A percentile compares a stretch with the other conserved stretches of the same genome.
phyloP scores from a whole-genome alignment of 768 basidiomycete genomes.

The Naematelia encephala region DNA sequence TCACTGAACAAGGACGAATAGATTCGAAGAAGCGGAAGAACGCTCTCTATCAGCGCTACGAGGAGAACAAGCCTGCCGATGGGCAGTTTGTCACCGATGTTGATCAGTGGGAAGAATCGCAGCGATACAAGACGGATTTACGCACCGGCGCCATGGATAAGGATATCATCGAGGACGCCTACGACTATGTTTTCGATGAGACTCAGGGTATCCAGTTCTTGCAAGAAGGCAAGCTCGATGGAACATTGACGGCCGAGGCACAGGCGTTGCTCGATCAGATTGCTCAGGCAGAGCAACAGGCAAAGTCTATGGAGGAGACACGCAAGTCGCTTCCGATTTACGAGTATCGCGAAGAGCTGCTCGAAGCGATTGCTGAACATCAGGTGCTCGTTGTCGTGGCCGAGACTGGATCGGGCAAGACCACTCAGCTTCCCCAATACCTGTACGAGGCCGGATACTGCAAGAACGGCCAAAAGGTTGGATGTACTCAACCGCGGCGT shows the following conservation, averaged over 20 bases:
- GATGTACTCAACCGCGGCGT: conserved; percentile 96
- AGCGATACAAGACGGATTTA: conserved; percentile 84
- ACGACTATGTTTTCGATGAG: conserved; percentile 98
- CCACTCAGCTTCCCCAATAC: conserved; percentile 96
- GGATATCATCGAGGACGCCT: conserved; percentile 71
- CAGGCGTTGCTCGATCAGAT: conserved; percentile 80
- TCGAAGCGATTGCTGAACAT: conserved; percentile 81
- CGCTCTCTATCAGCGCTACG: conserved; percentile 88
- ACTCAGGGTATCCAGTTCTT: conserved; percentile 94
- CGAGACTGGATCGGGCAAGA: conserved; percentile 98
- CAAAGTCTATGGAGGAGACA: conserved; percentile 84
- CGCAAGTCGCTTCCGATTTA: conserved; percentile 92
- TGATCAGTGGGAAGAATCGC: conserved; percentile 94
- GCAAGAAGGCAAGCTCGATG: conserved; percentile 67
- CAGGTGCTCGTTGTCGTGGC: conserved; percentile 97
- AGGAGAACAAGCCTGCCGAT: conserved; percentile 67
- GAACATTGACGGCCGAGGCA: conserved; percentile 75
- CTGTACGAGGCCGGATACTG: conserved; percentile 97
- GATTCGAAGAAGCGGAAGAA: conserved; percentile 94
- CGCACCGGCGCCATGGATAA: conserved; percentile 90
- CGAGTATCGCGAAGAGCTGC: conserved; percentile 77
- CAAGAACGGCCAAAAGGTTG: conserved; percentile 70
- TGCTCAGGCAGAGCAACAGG: conserved; percentile 84
- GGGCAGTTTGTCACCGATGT: conserved; percentile 95
- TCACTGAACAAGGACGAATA: conserved; percentile 97